Evolutionary conservation across 1,284 basidiomycete species (phyloP).

Genomic region (Cystobasidium sp.): DNA sequence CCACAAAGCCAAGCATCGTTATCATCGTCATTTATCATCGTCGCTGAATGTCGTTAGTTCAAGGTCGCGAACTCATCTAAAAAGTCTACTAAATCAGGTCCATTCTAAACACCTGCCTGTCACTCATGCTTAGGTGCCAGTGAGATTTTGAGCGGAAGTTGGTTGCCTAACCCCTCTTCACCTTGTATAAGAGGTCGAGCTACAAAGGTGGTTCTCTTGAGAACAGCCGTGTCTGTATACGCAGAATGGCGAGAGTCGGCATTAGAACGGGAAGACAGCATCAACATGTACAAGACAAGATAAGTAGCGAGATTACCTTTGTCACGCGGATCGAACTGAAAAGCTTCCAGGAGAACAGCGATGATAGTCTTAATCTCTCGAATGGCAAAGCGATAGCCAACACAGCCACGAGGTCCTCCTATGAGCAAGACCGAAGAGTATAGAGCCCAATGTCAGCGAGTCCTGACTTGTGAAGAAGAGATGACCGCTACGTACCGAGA

Average conservation of each 20-base stretch:
- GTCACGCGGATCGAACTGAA: slow-evolving; percentile 28
- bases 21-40: too few relatives aligned
- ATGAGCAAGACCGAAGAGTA: neutral
- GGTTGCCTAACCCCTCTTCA: slow-evolving; percentile 25
- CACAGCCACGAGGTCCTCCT: slow-evolving; percentile 33
- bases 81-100: neutral
- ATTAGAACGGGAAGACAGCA: neutral
- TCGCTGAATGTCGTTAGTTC: too few relatives aligned
- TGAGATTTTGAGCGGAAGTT: slow-evolving; percentile 18
- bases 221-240: neutral
- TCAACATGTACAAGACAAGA: neutral
- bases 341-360: slow-evolving; percentile 19
- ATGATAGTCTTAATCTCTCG: slow-evolving; percentile 42
- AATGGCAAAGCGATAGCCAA: slow-evolving; percentile 42
- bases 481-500: slow-evolving; percentile 3
- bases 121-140: neutral
- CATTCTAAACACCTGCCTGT: neutral
- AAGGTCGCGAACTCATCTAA: too few relatives aligned
- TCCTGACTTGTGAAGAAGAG: neutral
- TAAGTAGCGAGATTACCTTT: neutral
- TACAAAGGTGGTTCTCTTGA: slow-evolving; percentile 23
- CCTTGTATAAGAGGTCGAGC: slow-evolving; percentile 18
- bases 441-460: neutral
- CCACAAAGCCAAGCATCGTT: too few relatives aligned
- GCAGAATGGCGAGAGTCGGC: neutral